Evolutionary conservation across 2,329 filamentous ascomycete species (phyloP).

Genomic region (Pseudocercospora cruenta): DNA sequence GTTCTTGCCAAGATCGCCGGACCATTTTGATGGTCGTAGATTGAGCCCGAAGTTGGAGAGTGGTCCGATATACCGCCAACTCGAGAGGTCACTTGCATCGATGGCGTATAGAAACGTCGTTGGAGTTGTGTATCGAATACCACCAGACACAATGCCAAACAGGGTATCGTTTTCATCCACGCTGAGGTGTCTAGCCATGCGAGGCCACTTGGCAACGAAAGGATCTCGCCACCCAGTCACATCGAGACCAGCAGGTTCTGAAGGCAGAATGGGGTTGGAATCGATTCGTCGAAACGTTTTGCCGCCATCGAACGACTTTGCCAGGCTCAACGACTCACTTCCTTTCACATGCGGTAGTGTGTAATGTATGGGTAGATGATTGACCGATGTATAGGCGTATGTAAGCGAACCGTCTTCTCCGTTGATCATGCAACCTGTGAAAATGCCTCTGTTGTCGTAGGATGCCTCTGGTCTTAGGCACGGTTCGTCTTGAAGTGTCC

Average conservation of each 20-base stretch:
- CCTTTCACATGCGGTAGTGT: conserved; percentile 43
- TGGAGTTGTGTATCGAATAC: conserved; percentile 47
- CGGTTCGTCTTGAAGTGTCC: conserved; percentile 38
- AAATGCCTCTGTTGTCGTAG: conserved; percentile 48
- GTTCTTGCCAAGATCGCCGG: conserved; percentile 55
- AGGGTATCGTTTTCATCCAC: conserved; percentile 33
- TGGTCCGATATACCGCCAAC: conserved; percentile 53
- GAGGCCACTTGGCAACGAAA: conserved; percentile 40
- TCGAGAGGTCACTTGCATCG: conserved; percentile 43
- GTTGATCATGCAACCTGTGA: conserved; percentile 47
- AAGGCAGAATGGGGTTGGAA: conserved; percentile 45
- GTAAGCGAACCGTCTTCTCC: conserved; percentile 40
- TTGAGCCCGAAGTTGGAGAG: conserved; percentile 48
- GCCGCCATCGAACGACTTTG: conserved; percentile 45
- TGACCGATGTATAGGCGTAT: conserved; percentile 47
- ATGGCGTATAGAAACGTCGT: conserved; percentile 54
- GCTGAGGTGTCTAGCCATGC: conserved; percentile 28
- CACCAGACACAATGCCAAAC: conserved; percentile 56
- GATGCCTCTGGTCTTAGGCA: conserved; percentile 39
- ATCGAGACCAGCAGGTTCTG: conserved; percentile 38
- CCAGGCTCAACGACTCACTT: conserved; percentile 45
- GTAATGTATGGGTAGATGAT: conserved; percentile 45
- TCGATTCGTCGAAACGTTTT: conserved; percentile 42
- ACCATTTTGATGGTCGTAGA: conserved; percentile 49
- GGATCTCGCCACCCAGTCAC: conserved; percentile 52